Conservation (phyloP, 805 yeast genomes). For the Starmerella tilneyi region DNA sequence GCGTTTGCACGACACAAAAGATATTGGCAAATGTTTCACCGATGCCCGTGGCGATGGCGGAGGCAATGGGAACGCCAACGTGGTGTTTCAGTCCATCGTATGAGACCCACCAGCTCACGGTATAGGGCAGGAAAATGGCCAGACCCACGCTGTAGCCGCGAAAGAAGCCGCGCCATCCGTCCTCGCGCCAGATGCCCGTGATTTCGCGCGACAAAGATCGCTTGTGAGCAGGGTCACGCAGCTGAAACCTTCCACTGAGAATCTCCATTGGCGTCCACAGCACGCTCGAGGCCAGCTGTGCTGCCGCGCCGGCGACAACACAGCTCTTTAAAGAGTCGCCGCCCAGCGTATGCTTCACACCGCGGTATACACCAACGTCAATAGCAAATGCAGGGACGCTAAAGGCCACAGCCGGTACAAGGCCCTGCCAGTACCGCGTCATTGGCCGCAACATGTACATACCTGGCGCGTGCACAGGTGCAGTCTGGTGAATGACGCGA, state of each 20-base stretch:
- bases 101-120: constrained; percentile 33
- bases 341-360: constrained; percentile 30
- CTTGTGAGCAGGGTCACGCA: background rate
- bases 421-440: constrained; percentile 32
- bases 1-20: constrained; percentile 34
- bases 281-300: constrained; percentile 31
- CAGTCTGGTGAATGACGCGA: constrained; percentile 34
- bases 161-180: constrained; percentile 66
- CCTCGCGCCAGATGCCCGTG: constrained; percentile 39
- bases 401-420: constrained; percentile 30
- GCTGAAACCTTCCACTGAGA: constrained; percentile 33
- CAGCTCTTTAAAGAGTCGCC: constrained; percentile 26
- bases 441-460: constrained; percentile 27
- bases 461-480: constrained; percentile 28
- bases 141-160: constrained; percentile 48
- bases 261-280: constrained; percentile 36
- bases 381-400: constrained; percentile 34
- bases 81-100: constrained; percentile 22
- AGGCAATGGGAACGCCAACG: constrained; percentile 24
- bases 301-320: constrained; percentile 29
- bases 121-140: constrained; percentile 33
- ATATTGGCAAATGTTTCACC: constrained; percentile 32
- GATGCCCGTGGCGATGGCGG: constrained; percentile 31
- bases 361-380: constrained; percentile 32
- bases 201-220: constrained; percentile 16